Percentiles rank a stretch among this genome's conserved stretches.
Evolutionary conservation across 371 early-diverging fungal genomes (phyloP).

Genomic region (Globomyces sp.): DNA sequence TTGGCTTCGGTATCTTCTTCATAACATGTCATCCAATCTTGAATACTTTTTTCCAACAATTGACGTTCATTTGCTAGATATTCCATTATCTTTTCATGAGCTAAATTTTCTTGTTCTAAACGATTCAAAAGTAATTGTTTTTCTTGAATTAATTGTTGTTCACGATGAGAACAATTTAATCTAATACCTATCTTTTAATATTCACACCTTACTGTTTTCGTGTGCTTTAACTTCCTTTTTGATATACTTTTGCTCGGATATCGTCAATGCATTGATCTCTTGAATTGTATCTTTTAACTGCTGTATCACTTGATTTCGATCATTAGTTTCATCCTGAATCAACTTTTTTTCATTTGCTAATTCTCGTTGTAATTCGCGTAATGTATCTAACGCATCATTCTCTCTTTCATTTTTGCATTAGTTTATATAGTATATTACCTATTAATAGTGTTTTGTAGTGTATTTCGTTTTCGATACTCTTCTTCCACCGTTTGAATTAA

Average conservation of each 20-base stretch:
- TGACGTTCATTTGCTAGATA: slow-evolving; percentile 44
- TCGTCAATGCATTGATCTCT: slow-evolving; percentile 54
- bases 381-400: slow-evolving; percentile 42
- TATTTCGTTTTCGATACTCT: slow-evolving; percentile 48
- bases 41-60: slow-evolving; percentile 47
- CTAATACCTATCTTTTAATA: slow-evolving; percentile 19
- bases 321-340: slow-evolving; percentile 46
- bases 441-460: slow-evolving; percentile 49
- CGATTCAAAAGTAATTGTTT: slow-evolving; percentile 24
- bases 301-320: slow-evolving; percentile 52
- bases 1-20: slow-evolving; percentile 59
- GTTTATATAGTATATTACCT: slow-evolving; percentile 23
- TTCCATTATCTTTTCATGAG: slow-evolving; percentile 48
- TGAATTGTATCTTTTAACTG: slow-evolving; percentile 59
- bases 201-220: slow-evolving; percentile 30
- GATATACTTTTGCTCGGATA: slow-evolving; percentile 56
- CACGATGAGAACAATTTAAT: slow-evolving; percentile 36
- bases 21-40: slow-evolving; percentile 57
- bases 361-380: slow-evolving; percentile 43
- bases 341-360: slow-evolving; percentile 43
- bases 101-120: slow-evolving; percentile 43
- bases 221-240: slow-evolving; percentile 56
- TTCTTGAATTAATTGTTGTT: slow-evolving; percentile 31
- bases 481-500: slow-evolving; percentile 48
- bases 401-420: slow-evolving; percentile 33